Evolutionary conservation across 1,284 basidiomycete species (phyloP), one percentile per base, ranked within the genome.

Genomic region (Lignosus rhinocerotis): DNA sequence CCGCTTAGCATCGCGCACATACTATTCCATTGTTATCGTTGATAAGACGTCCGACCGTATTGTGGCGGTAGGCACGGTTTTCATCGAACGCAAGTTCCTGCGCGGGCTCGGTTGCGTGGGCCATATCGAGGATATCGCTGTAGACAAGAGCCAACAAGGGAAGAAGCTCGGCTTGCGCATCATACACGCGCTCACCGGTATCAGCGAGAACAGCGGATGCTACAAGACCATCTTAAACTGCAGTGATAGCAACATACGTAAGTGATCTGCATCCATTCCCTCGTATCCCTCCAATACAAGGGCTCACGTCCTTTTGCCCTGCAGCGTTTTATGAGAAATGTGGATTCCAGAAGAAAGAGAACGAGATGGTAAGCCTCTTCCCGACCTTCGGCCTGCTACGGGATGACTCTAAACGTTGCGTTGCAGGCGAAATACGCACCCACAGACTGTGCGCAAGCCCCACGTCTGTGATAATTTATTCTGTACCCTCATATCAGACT

Each of bases 181-280:
- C 67, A 96, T 99, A 70, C 83, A 93, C 65, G 87, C 90, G 5
- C 80, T 98, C 66, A 92, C 90, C 16, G 77, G 80, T 62, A 86
- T 96, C 71, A 89, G 90, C 66, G 86, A 94, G 80, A 79, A 73
- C 62, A 76, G 78, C 61, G 88, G 94, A 31, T 87, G 92, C 75
- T 98, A 98, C 78, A 98, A 99, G 86, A 94, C 94, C 19, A 98
- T 99, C 65, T 76, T 99, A 67, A 97, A 99, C 73, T 99, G 96
- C 75, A 94, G 85, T 70, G 87, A 93, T 62, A 81, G 84, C 53
- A 99, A 98, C 69, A 90, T 95, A 64, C 88, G 95, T 97, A 72
- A 75, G 94, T 86, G 19, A 36, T 45, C 58, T 72, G 60, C 50
- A 32, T 41, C 12, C 30, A 16, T 25, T 19, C 12, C 25, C 16